Evolutionary conservation across 1,284 basidiomycete genomes (phyloP).

Genomic region (Tylopilus sp.): DNA sequence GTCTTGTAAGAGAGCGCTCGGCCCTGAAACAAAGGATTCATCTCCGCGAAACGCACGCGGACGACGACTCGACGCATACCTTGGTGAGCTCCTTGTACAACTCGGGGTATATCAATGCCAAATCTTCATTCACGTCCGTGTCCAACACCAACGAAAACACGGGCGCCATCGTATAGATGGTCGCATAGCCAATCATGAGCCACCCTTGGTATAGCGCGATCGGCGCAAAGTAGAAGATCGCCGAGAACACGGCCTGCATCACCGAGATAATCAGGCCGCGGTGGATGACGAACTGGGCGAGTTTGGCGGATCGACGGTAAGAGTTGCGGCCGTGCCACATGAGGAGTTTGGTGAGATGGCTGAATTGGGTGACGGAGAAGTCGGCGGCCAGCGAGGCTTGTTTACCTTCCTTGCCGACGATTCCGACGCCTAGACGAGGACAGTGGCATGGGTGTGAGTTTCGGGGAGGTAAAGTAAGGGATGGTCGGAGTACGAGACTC

Average conservation of each 20-base stretch:
- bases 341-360: constrained; percentile 90
- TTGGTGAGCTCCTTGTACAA: constrained; percentile 97
- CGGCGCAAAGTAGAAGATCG: constrained; percentile 98
- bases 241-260: constrained; percentile 96
- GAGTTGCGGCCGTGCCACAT: constrained; percentile 98
- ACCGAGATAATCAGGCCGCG: constrained; percentile 96
- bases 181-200: constrained; percentile 98
- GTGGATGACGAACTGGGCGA: constrained; percentile 99
- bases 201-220: constrained; percentile 98
- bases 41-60: not conserved
- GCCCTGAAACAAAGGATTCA: constrained; percentile 55
- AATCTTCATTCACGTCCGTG: constrained; percentile 92
- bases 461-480: not conserved
- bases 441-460: not conserved
- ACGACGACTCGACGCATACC: constrained; percentile 41
- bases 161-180: constrained; percentile 97
- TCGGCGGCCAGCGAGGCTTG: constrained; percentile 98
- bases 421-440: constrained; percentile 77
- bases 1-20: constrained; percentile 93
- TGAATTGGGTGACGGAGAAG: constrained; percentile 97
- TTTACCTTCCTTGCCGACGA: constrained; percentile 98
- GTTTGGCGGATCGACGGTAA: constrained; percentile 95
- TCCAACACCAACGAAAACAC: constrained; percentile 97
- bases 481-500: constrained; percentile 33
- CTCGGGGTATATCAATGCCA: constrained; percentile 95